phyloP scores from a whole-genome alignment of 139 green algal species.

The Mesostigma viride region DNA sequence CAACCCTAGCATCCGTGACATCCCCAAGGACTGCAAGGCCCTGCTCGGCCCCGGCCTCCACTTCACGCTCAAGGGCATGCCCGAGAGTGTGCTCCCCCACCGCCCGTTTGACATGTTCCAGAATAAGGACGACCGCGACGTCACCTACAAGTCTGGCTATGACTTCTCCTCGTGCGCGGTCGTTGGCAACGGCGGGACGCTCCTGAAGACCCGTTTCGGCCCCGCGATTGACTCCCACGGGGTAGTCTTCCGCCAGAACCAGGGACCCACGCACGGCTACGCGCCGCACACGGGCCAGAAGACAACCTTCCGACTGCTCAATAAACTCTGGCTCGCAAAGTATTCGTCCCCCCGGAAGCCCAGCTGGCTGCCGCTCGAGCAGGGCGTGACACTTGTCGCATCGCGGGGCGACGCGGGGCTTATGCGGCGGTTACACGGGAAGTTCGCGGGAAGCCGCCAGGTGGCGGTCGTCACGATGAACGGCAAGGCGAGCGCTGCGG shows the following conservation, averaged over 20 bases:
- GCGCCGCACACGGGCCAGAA: constrained; percentile 7
- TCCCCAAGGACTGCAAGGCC: too few species aligned
- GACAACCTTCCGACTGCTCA: constrained; percentile 22
- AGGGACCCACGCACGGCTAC: constrained; percentile 15
- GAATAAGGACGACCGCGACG: too few species aligned
- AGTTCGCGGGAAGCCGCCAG: too few species aligned
- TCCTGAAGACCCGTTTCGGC: constrained; percentile 14
- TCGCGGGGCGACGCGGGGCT: not conserved
- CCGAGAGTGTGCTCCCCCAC: not conserved
- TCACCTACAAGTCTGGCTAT: too few species aligned
- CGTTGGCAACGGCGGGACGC: constrained; percentile 12
- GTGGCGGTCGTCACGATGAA: too few species aligned
- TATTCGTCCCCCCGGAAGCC: not conserved
- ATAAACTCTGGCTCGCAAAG: constrained; percentile 15
- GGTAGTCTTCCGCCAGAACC: constrained; percentile 17
- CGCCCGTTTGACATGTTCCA: not conserved
- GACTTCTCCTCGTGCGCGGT: constrained; percentile 10
- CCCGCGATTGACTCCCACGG: constrained; percentile 14
- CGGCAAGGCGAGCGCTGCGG: too few species aligned
- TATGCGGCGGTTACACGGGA: not conserved
- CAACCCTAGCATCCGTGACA: too few species aligned
- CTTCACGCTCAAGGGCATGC: not conserved
- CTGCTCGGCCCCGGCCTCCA: too few species aligned
- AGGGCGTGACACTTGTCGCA: not conserved
- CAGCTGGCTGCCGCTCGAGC: not conserved